A percentile compares a stretch with the other conserved stretches of the same genome.
Conservation (phyloP, 1,284 basidiomycete species). For the Dichomitus squalens region DNA sequence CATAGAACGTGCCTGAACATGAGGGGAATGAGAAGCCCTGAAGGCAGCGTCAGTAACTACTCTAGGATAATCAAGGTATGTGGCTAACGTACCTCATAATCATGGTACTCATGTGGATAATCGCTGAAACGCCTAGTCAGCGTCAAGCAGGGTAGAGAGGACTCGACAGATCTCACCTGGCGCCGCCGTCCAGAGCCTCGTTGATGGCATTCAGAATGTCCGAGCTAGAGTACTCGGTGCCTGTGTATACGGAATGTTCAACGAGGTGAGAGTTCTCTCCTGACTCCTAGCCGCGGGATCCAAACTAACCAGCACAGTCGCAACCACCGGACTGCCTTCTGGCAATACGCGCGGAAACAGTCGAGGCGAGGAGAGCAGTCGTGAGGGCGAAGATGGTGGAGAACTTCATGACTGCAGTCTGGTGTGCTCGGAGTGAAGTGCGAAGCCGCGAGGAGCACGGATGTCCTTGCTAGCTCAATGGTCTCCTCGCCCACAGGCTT, state of each 20-base stretch:
- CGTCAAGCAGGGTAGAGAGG: not conserved
- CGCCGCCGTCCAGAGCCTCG: constrained; percentile 23
- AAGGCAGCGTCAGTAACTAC: not conserved
- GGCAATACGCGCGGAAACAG: constrained; percentile 18
- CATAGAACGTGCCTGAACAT: constrained; percentile 35
- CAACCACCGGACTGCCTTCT: constrained; percentile 28
- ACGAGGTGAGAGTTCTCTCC: not conserved
- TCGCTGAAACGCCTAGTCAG: constrained; percentile 13
- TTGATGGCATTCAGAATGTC: constrained; percentile 19
- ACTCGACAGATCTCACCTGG: constrained; percentile 12
- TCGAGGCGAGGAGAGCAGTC: constrained; percentile 18
- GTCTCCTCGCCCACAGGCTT: not conserved
- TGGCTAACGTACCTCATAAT: constrained; percentile 25
- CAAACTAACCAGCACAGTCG: constrained; percentile 25
- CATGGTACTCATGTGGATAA: constrained; percentile 33
- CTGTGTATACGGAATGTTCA: not conserved
- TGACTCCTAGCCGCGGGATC: not conserved
- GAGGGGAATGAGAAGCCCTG: constrained; percentile 34
- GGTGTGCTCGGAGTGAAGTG: not conserved
- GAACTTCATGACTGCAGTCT: constrained; percentile 21
- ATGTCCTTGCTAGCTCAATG: not conserved
- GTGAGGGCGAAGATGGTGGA: constrained; percentile 17
- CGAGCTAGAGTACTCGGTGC: not conserved
- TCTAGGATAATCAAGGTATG: not conserved
- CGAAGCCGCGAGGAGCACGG: not conserved